Evolutionary conservation across 768 basidiomycete species (phyloP).

Genomic region (Tricholoma saponaceum): DNA sequence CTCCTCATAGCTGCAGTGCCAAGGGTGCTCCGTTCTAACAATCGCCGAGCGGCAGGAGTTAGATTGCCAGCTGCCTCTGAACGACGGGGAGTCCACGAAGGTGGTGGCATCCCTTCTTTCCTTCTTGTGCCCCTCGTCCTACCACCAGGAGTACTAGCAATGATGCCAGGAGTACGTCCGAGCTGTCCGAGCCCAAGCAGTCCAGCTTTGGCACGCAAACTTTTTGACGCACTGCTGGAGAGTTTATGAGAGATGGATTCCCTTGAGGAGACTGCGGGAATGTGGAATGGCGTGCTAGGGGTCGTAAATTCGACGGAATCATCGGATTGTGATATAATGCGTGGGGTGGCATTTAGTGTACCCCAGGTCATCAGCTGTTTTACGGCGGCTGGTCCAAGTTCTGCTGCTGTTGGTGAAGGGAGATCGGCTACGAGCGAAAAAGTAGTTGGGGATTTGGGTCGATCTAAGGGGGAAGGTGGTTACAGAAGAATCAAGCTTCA

Average conservation of each 20-base stretch:
- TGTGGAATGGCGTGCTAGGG: conserved; percentile 68
- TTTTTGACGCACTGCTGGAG: conserved; percentile 77
- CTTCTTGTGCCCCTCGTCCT: conserved; percentile 9
- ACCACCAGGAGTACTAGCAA: conserved; percentile 26
- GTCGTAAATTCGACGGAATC: conserved; percentile 45
- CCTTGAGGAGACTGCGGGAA: conserved; percentile 72
- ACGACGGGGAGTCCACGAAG: conserved; percentile 73
- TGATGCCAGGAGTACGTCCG: conserved; percentile 35
- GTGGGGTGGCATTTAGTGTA: conserved; percentile 86
- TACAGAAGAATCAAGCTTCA: conserved; percentile 1
- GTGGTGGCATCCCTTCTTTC: conserved; percentile 72
- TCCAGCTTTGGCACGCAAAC: conserved; percentile 72
- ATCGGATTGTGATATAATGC: conserved; percentile 67
- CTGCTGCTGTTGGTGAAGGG: conserved; percentile 82
- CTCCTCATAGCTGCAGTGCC: conserved; percentile 59
- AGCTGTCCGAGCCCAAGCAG: conserved; percentile 40
- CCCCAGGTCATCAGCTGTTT: conserved; percentile 99
- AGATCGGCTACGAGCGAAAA: conserved; percentile 81
- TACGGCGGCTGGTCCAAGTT: conserved; percentile 77
- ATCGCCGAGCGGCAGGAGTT: conserved; percentile 79
- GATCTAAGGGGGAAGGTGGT: conserved; percentile 41
- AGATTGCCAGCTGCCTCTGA: conserved; percentile 69
- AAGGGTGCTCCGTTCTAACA: conserved; percentile 71
- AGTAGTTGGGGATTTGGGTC: conserved; percentile 49
- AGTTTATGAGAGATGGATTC: conserved; percentile 81